Percentiles rank a stretch among this genome's conserved stretches.
Conservation (phyloP, 2,329 filamentous ascomycete genomes). For the Epichloe scottii region DNA sequence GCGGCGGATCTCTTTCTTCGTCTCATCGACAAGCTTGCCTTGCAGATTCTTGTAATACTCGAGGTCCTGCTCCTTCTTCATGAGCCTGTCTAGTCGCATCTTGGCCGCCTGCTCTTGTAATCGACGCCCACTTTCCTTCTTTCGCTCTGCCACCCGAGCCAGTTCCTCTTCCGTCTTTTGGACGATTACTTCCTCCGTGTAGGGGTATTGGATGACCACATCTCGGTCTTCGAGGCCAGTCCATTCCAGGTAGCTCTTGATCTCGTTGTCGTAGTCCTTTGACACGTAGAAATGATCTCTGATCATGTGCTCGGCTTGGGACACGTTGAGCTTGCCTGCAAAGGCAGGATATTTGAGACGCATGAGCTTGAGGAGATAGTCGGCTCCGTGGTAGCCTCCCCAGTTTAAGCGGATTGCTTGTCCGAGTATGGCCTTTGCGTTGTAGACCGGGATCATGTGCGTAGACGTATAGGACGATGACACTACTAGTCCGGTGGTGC, state of each 20-base stretch:
- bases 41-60: slow-evolving; percentile 88
- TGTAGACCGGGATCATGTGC: slow-evolving; percentile 85
- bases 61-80: slow-evolving; percentile 89
- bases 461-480: slow-evolving; percentile 90
- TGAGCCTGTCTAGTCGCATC: slow-evolving; percentile 88
- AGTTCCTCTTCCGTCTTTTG: slow-evolving; percentile 95
- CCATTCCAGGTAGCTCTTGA: slow-evolving; percentile 74
- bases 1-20: slow-evolving; percentile 82
- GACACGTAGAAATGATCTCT: slow-evolving; percentile 85
- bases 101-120: slow-evolving; percentile 94
- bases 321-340: slow-evolving; percentile 70
- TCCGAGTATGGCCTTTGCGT: slow-evolving; percentile 69
- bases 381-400: slow-evolving; percentile 81
- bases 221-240: slow-evolving; percentile 82
- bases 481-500: slow-evolving; percentile 74
- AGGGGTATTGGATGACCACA: slow-evolving; percentile 83
- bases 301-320: slow-evolving; percentile 79
- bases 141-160: slow-evolving; percentile 77
- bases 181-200: slow-evolving; percentile 75
- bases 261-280: slow-evolving; percentile 67
- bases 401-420: slow-evolving; percentile 88
- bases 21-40: slow-evolving; percentile 55
- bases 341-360: slow-evolving; percentile 86
- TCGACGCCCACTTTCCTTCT: slow-evolving; percentile 84
- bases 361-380: slow-evolving; percentile 84